Percentiles rank a stretch among this genome's conserved stretches.
Evolutionary conservation across 371 early-diverging fungal genomes (phyloP).

Genomic region (Mucor plumbeus): DNA sequence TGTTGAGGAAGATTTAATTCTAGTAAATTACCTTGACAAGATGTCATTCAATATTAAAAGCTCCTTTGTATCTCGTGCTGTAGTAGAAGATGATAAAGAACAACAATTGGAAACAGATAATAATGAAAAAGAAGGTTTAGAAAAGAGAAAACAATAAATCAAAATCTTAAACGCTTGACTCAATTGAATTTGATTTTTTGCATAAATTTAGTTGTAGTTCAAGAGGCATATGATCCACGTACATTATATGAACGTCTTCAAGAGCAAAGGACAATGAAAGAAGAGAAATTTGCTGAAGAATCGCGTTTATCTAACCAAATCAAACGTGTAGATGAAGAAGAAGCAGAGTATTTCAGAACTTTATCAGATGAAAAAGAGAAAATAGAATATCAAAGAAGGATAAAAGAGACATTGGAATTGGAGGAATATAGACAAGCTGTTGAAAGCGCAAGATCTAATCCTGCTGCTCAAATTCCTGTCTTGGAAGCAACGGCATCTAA

Average conservation of each 20-base stretch:
- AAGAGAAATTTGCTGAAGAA: slow-evolving; percentile 71
- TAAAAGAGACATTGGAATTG: slow-evolving; percentile 65
- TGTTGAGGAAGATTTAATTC: neutral
- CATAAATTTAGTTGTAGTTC: slow-evolving; percentile 15
- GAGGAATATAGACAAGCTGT: slow-evolving; percentile 62
- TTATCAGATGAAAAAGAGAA: slow-evolving; percentile 64
- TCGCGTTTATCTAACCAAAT: slow-evolving; percentile 74
- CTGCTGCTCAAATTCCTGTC: neutral
- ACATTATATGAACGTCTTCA: slow-evolving; percentile 82
- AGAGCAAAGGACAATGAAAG: slow-evolving; percentile 72
- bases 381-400: slow-evolving; percentile 51
- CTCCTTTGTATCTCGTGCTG: slow-evolving; percentile 45
- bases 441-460: slow-evolving; percentile 15
- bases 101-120: slow-evolving; percentile 28
- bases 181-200: neutral
- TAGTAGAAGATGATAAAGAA: slow-evolving; percentile 31
- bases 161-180: too few relatives aligned
- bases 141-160: neutral
- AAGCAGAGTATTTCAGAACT: slow-evolving; percentile 72
- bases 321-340: slow-evolving; percentile 77
- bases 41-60: slow-evolving; percentile 45
- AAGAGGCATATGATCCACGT: slow-evolving; percentile 74
- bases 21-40: neutral
- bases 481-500: neutral
- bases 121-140: slow-evolving; percentile 14